Base-by-base conservation (phyloP, 129 eudicot species). In the Oenanthe sinensis region DNA sequence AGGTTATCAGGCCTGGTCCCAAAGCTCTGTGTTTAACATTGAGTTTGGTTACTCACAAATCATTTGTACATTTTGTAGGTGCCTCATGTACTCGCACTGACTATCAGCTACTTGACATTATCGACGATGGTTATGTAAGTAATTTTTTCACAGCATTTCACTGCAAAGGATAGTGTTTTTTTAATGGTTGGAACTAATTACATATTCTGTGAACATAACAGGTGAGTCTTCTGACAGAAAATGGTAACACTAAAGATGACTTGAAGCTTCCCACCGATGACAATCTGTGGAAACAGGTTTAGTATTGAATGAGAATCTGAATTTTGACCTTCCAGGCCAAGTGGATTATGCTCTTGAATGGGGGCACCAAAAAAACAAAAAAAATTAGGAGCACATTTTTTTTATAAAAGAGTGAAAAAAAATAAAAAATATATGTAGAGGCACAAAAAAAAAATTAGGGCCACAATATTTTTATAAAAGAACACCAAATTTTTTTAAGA, bases 91-190 rank as follows among this genome's bases (percentile, higher is more conserved):
- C 44, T 48, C 88, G 88, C 80, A 85, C 85, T 26, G 88, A 85
- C 50, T 85, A 85, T 48, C 88, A 85, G 83, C 83, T 82, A 54
- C 82, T 85, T 82, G 83, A 85, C 73, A 85, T 85, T 74, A 75
- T 85, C 39, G 88, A 85, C 63, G 88, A 85, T 82, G 88, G 81
- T 42, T 85, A 82, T 75, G 88, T 85, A 85, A 85, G 88, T 79
- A 24, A 65, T 10, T 3, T 12, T 8, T 63, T 74, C 8, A 40
- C 71, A 73, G 14, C 24, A 13, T 20, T 37, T 6, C 24, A n/a
- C 9, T 40, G 15, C 46, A 70, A n/a, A 5, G 28, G 44, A 70
- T 36, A 0, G 40, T 39, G 75, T 6, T 36, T 4, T 17, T 70
- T 22, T 58, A 1, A n/a, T 7, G 28, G 30, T n/a, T 58, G 67